Evolutionary conservation across 2,329 filamentous ascomycete species (phyloP), one percentile per base, ranked within the genome.

Genomic region (Colletotrichum sublineola): DNA sequence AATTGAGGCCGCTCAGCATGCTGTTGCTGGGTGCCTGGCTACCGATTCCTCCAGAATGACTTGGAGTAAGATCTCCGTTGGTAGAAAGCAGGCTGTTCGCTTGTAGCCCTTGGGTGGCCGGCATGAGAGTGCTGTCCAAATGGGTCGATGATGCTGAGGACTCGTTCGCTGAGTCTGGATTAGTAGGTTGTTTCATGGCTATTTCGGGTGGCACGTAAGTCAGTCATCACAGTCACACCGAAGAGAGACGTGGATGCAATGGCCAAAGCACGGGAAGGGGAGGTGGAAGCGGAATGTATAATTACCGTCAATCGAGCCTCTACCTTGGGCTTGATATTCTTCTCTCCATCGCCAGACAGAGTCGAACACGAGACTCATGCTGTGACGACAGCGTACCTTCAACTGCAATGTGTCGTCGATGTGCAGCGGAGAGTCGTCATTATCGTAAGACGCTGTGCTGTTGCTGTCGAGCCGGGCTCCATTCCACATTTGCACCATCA

Each of bases 401-500:
- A 96, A 87, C 79, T 95, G 92, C 55, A 96, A 83, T 73, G 88
- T 92, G 76, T 94, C 91, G 76, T 95, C 92, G 53, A 92, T 85
- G 48, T 86, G 81, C 55, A 85, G 82, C 24, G 87, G 83, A 2
- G 82, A 80, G 53, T 84, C 80, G 73, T 90, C 88, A 65, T 87
- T 84, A 71, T 86, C 83, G 56, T 85, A 84, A 71, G 48, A 83
- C 77, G 33, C 60, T 57, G 85, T 84, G 76, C 83, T 82, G 75
- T 83, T 82, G 75, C 80, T 82, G 46, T 89, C 87, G 12, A 89
- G 81, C 14, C 88, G 85, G n/a, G 88, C 87, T 2, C 89, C 92
- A 76, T 94, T 94, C 93, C 93, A 96, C 81, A 96, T 92, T 82
- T 96, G 94, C 7, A 94, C 93, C 86, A 96, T 92, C n/a, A 96